Evolutionary conservation across 371 early-diverging fungal species (phyloP).

Genomic region (Neoconidiobolus thromboides): DNA sequence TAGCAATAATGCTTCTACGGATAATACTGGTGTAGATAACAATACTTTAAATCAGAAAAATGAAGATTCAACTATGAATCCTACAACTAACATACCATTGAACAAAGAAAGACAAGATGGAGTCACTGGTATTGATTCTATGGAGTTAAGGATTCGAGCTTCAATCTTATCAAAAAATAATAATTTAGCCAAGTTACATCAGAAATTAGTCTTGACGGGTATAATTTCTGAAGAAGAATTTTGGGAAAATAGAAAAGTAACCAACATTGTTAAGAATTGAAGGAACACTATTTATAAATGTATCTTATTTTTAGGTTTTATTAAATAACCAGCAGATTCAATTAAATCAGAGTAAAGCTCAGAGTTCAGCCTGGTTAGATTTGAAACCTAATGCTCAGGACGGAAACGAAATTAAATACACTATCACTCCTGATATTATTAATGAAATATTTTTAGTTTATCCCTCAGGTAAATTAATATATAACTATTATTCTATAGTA

Average conservation of each 20-base stretch:
- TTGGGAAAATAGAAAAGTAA: constrained; percentile 62
- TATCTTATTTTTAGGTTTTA: constrained; percentile 21
- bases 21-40: too few relatives aligned
- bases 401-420: constrained; percentile 65
- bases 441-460: constrained; percentile 76
- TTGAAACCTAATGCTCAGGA: constrained; percentile 56
- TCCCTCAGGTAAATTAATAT: constrained; percentile 41
- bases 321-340: constrained; percentile 47
- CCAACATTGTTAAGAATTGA: not conserved
- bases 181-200: constrained; percentile 36
- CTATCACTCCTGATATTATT: constrained; percentile 72
- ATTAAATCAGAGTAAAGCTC: constrained; percentile 61
- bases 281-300: too few relatives aligned
- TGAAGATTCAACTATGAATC: too few relatives aligned
- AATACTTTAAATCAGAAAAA: too few relatives aligned
- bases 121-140: too few relatives aligned
- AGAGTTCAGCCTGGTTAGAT: constrained; percentile 59
- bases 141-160: not conserved
- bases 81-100: too few relatives aligned
- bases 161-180: not conserved
- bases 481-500: not conserved
- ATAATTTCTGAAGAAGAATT: constrained; percentile 76
- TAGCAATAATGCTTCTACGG: too few relatives aligned
- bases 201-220: constrained; percentile 55
- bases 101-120: too few relatives aligned